These are phyloP conservation scores for Botryotinia narcissicola DNA, from an alignment of 2,329 filamentous ascomycete genomes.

Conservation along the genomic window DNA sequence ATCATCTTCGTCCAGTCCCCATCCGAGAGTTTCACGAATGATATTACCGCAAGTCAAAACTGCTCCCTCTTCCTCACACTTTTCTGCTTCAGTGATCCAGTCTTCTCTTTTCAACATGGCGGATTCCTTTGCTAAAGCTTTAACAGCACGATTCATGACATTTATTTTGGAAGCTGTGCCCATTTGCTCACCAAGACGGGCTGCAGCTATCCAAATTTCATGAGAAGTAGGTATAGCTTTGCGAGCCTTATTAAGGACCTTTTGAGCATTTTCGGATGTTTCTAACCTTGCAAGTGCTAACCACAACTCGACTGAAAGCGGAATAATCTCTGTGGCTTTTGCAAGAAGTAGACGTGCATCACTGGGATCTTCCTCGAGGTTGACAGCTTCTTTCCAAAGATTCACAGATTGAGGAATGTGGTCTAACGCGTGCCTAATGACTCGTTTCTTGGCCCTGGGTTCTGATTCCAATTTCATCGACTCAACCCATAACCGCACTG, in stretches of 20 bases:
- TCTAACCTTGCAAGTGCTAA: slow-evolving; percentile 88
- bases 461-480: slow-evolving; percentile 91
- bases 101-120: slow-evolving; percentile 97
- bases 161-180: slow-evolving; percentile 78
- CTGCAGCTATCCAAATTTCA: slow-evolving; percentile 96
- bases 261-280: slow-evolving; percentile 85
- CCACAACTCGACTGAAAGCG: slow-evolving; percentile 91
- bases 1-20: slow-evolving; percentile 91
- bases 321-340: slow-evolving; percentile 94
- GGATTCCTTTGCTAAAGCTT: slow-evolving; percentile 82
- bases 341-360: slow-evolving; percentile 87
- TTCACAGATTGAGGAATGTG: slow-evolving; percentile 91
- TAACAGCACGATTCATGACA: slow-evolving; percentile 92
- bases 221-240: slow-evolving; percentile 90
- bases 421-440: slow-evolving; percentile 86
- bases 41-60: slow-evolving; percentile 84
- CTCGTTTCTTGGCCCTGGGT: slow-evolving; percentile 81
- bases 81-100: slow-evolving; percentile 93
- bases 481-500: slow-evolving; percentile 88
- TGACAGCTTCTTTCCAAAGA: slow-evolving; percentile 98
- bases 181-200: slow-evolving; percentile 82
- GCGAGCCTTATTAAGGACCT: slow-evolving; percentile 90
- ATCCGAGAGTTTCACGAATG: slow-evolving; percentile 88
- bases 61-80: slow-evolving; percentile 89
- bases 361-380: slow-evolving; percentile 84